phyloP scores from a whole-genome alignment of 495 filamentous ascomycete genomes.

The Xylaria curta region DNA sequence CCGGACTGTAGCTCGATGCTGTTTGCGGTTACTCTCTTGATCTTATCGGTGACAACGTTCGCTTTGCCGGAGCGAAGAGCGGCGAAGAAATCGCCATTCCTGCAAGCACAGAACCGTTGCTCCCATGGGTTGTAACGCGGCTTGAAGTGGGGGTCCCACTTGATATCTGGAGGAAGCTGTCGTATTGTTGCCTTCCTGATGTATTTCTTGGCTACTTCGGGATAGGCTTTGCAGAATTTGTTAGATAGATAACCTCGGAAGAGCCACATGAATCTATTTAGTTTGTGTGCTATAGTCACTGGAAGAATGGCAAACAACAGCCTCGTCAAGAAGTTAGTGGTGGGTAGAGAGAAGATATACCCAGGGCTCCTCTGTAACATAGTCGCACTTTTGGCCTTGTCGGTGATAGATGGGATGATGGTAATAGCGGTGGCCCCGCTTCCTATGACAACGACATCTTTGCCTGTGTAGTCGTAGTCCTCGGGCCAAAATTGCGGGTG shows the following conservation, averaged over 20 bases:
- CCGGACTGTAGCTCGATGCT: conserved; percentile 66
- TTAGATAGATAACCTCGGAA: neutral
- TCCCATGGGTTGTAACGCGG: conserved; percentile 77
- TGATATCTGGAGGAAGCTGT: conserved; percentile 62
- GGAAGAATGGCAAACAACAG: conserved; percentile 24
- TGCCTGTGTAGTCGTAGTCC: conserved; percentile 56
- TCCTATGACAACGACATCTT: conserved; percentile 62
- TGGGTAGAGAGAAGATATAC: conserved; percentile 62
- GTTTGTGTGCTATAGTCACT: neutral
- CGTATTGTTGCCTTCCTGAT: conserved; percentile 50
- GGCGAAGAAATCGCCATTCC: conserved; percentile 75
- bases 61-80: conserved; percentile 63
- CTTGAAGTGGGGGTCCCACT: conserved; percentile 71
- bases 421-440: conserved; percentile 66
- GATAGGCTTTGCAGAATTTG: conserved; percentile 51
- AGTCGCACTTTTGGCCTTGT: conserved; percentile 58
- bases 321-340: conserved; percentile 28
- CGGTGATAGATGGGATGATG: conserved; percentile 57
- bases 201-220: conserved; percentile 53
- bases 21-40: conserved; percentile 64
- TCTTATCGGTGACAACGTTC: conserved; percentile 69
- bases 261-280: conserved; percentile 12
- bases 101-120: conserved; percentile 76
- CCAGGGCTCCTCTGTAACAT: conserved; percentile 66
- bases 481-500: conserved; percentile 71